Base-by-base conservation (phyloP, 345 rosid species). In the Eucalyptus regnans region DNA sequence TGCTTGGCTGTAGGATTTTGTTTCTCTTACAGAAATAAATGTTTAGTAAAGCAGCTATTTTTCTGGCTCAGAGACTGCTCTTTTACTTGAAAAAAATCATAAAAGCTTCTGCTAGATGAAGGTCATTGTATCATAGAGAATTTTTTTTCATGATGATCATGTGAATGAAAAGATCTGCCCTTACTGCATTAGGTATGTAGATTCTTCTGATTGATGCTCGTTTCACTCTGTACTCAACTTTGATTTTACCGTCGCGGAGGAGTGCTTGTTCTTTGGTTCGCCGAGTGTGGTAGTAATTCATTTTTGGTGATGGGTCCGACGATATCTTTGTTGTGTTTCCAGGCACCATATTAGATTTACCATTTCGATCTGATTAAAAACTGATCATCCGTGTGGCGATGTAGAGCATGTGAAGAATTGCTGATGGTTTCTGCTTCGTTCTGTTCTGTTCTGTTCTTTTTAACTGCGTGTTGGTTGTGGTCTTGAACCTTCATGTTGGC, bases 1-100 rank as follows among this genome's bases (percentile, higher is more conserved):
- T 90, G 37, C 84, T 91, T 91, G 64, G 85, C 86, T 87, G 86
- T 92, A 90, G 95, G 91, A 88, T 76, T 76, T 76, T 76, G 87
- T 89, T 89, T 49, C 71, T 80, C 31, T 88, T 41, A 64, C 80
- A 90, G 89, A 90, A 91, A 88, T 54, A 94, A 92, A 86, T 50
- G 62, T 23, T 46, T 49, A 85, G 43, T 33, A 27, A 22, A 51
- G 87, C 16, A 18, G 62, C 62, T 50, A 31, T 86, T 33, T 33
- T 56, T 56, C 64, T 51, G 46, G 62, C 29, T 86, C 87, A 50
- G 62, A 86, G 62, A 51, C 62, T 51, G 25, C 56, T 51, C 29
- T 86, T 50, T 31, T 51, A 29, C 60, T 86, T 16, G 37, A n/a
- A 50, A 86, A 18, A 50, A 86, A 18, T 86, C 54, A 51, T 86